Evolutionary conservation across 148 eudicot genomes (phyloP), one percentile per base, ranked within the genome.

Genomic region (Fagopyrum tataricum): DNA sequence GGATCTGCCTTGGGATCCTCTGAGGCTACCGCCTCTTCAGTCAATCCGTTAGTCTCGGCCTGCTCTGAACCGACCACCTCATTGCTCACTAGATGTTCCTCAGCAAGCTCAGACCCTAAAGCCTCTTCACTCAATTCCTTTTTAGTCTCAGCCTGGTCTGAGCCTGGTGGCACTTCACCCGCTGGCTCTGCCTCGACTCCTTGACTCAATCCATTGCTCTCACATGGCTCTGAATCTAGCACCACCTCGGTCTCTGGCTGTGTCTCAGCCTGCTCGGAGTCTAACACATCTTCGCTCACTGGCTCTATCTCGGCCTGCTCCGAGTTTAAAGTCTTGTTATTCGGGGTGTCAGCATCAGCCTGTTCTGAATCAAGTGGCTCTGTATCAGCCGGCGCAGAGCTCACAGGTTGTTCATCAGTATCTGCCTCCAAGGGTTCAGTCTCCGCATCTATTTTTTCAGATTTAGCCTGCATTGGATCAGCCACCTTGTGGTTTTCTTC

Each of bases 31-130:
- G 7, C 48, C 13, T 70, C 72, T n/a, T 5, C 26, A 42, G 0
- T 21, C 9, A 70, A 18, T 20, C 31, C 72, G 0, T 61, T 12
- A 39, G 10, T 4, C 47, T 41, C 49, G 17, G 72, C 24, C 11
- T 56, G 67, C 20, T 82, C 82, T 18, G 79, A 49, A 26, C 75
- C 64, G 39, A 76, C 72, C 49, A 37, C 61, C 48, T 69, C 59
- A 9, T 43, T n/a, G 44, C 39, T 18, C 52, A 11, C 37, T 6
- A 15, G 52, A 14, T 43, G 7, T 42, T 49, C 8, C 7, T 37
- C 70, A 67, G 43, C 24, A 2, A 2, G 21, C 0, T 20, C 64
- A 12, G 21, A n/a, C 9, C 9, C 64, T 58, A 23, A 15, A 58
- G 21, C 44, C 70, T 2, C 44, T 37, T 37, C 44, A 41, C 31